A percentile compares a stretch with the other conserved stretches of the same genome.
phyloP scores from a whole-genome alignment of 371 early-diverging fungal genomes.

The Rhizopus sp. region DNA sequence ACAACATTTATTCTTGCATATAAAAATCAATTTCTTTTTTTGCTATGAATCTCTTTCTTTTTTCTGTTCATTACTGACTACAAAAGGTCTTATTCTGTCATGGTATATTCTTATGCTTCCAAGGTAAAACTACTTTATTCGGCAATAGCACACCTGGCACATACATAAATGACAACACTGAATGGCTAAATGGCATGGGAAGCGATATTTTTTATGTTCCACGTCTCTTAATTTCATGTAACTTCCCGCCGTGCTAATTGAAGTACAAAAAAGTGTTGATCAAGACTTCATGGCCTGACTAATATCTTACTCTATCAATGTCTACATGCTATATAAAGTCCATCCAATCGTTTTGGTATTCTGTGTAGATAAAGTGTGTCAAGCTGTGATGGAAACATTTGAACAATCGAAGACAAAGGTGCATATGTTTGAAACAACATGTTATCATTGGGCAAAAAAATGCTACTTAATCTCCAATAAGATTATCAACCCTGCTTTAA shows the following conservation, averaged over 20 bases:
- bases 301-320: background rate
- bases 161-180: constrained; percentile 2
- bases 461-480: constrained; percentile 4
- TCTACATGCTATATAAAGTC: background rate
- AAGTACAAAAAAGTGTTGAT: constrained; percentile 6
- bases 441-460: constrained; percentile 5
- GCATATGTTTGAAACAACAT: constrained; percentile 6
- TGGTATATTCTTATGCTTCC: no score
- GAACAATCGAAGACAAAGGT: constrained; percentile 3
- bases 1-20: no score
- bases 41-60: no score
- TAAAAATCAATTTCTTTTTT: no score
- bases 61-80: no score
- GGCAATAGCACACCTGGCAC: constrained; percentile 2
- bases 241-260: constrained; percentile 7
- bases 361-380: constrained; percentile 5
- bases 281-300: constrained; percentile 4
- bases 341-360: constrained; percentile 3
- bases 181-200: constrained; percentile 2
- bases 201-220: constrained; percentile 3
- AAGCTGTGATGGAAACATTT: constrained; percentile 4
- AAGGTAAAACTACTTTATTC: no score
- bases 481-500: constrained; percentile 6
- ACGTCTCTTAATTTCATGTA: background rate
- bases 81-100: no score